phyloP scores from a whole-genome alignment of 352 stramenopile genomes.

The Phytophthora cajani region DNA sequence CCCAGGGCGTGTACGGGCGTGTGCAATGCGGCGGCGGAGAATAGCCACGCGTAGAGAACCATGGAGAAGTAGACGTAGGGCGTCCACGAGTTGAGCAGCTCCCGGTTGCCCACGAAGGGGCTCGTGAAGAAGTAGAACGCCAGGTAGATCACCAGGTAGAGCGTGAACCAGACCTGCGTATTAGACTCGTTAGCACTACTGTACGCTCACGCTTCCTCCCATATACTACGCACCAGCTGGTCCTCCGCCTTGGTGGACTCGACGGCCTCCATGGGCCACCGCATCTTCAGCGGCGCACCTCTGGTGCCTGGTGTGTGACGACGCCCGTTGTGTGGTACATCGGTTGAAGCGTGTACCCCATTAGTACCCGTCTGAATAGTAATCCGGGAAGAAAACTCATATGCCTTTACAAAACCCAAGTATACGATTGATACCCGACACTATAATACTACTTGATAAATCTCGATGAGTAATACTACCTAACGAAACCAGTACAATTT shows the following conservation, averaged over 20 bases:
- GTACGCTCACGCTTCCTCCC: neutral
- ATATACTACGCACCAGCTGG: slow-evolving; percentile 37
- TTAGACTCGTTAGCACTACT: slow-evolving; percentile 2
- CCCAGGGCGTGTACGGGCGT: slow-evolving; percentile 76
- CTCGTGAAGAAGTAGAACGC: slow-evolving; percentile 92
- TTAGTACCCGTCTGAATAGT: too few relatives aligned
- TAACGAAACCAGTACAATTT: too few relatives aligned
- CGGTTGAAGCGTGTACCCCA: too few relatives aligned
- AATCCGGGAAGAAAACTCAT: too few relatives aligned
- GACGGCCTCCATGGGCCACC: slow-evolving; percentile 26
- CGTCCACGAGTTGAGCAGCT: slow-evolving; percentile 87
- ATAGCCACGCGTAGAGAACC: slow-evolving; percentile 85
- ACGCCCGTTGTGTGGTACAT: too few relatives aligned
- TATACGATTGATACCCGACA: too few relatives aligned
- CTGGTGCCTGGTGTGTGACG: too few relatives aligned
- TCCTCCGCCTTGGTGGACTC: slow-evolving; percentile 43
- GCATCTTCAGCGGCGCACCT: neutral
- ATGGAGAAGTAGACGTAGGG: slow-evolving; percentile 90
- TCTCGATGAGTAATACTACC: too few relatives aligned
- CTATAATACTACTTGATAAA: too few relatives aligned
- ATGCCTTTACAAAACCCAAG: too few relatives aligned
- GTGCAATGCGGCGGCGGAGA: slow-evolving; percentile 77
- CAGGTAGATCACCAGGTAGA: slow-evolving; percentile 82
- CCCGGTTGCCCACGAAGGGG: slow-evolving; percentile 84
- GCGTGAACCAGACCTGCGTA: slow-evolving; percentile 81